Evolutionary conservation across 805 yeast genomes (phyloP), one percentile per base, ranked within the genome.

Genomic region (Komagataella pseudopastoris): DNA sequence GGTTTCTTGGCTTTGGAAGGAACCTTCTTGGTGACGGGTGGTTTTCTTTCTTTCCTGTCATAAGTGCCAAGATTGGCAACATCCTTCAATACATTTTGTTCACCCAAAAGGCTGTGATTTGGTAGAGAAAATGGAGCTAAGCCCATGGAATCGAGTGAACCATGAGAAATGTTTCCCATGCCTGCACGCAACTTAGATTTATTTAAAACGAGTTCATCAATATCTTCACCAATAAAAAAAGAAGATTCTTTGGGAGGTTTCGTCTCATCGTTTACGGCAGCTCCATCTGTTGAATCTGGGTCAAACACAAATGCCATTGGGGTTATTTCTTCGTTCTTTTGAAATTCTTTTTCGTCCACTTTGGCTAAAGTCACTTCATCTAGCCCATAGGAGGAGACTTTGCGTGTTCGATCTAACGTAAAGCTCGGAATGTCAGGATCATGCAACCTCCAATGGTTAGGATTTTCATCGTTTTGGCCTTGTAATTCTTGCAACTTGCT

Each of bases 391-490:
- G 91, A 79, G 2, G 80, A 70, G 23, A 93, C 70, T 3, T 70
- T 59, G 51, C 90, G 71, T 0, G 77, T 73, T 56, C 97, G 70
- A 47, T 85, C 91, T 51, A 93, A 69, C 1, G 90, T 79, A 1
- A 98, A 98, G 69, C 93, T 90, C 50, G 88, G 87, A 57, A 95
- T 99, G 51, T 88, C 89, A 44, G 86, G 83, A 50, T 95, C 96
- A 52, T 85, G 85, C 39, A 91, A 60, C 51, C 83, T 74, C 93
- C 95, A 88, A 53, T 66, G 64, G 58, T 85, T 83, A 0, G 90
- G 85, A 54, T 84, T 78, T 50, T 23, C 44, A 18, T 36, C 47
- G 14, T 44, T 6, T 23, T 47, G 23, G 16, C 18, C 7, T 5
- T 43, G 18, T 4, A 46, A 14, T 43, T 6, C 10, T 45, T 14